Percentiles rank a stretch among this genome's conserved stretches.
Conservation (phyloP, 345 rosid genomes). For the Lumnitzera littorea region DNA sequence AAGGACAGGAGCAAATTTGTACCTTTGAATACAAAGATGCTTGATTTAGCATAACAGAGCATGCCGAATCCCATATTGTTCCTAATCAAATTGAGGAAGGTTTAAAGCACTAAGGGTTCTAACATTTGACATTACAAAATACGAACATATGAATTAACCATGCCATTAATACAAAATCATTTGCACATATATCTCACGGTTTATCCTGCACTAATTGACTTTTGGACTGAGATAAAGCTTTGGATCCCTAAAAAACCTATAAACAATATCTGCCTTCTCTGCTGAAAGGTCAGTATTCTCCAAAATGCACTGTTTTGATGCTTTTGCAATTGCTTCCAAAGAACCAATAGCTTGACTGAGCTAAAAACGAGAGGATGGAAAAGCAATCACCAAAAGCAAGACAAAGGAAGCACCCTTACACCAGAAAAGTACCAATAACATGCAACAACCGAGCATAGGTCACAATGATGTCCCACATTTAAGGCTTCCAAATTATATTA, state of each 20-base stretch:
- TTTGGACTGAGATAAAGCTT: conserved; percentile 61
- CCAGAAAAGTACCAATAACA: no score
- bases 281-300: conserved; percentile 82
- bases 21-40: no score
- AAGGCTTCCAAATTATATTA: background rate
- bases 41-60: no score
- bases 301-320: conserved; percentile 62
- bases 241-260: conserved; percentile 71
- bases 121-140: no score
- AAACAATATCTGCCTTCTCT: conserved; percentile 59
- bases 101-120: no score
- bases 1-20: no score
- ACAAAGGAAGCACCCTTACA: background rate
- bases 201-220: conserved; percentile 27
- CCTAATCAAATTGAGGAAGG: no score
- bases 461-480: background rate
- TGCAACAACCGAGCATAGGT: no score
- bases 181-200: no score
- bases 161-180: no score
- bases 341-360: conserved; percentile 89
- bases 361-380: conserved; percentile 24
- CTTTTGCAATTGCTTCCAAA: conserved; percentile 71
- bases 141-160: no score
- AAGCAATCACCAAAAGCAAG: background rate
- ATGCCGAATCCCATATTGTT: no score